phyloP scores from a whole-genome alignment of 1,139 yeast genomes.

The Debaryomyces coudertii region DNA sequence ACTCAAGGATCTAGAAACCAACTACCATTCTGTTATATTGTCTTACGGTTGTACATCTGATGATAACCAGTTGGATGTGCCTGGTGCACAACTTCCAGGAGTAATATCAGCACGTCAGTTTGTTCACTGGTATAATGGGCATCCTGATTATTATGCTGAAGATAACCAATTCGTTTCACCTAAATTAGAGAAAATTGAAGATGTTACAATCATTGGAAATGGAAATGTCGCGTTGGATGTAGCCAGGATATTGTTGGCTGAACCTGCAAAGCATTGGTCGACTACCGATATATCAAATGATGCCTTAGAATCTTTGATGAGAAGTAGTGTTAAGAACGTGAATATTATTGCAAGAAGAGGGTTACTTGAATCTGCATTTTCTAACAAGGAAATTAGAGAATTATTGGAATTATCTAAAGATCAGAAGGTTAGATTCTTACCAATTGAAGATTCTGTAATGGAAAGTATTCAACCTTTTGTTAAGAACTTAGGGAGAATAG shows the following conservation, averaged over 20 bases:
- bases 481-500: constrained; percentile 58
- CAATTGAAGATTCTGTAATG: constrained; percentile 51
- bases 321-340: constrained; percentile 61
- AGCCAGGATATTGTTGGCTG: constrained; percentile 73
- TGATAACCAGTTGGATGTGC: constrained; percentile 59
- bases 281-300: constrained; percentile 72
- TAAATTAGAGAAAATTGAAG: constrained; percentile 59
- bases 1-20: constrained; percentile 49
- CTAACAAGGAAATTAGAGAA: constrained; percentile 91
- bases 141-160: constrained; percentile 56
- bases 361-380: constrained; percentile 78
- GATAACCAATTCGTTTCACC: constrained; percentile 44
- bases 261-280: constrained; percentile 56
- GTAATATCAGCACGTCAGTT: constrained; percentile 85
- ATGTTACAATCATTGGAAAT: constrained; percentile 87
- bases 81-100: constrained; percentile 64
- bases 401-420: constrained; percentile 61
- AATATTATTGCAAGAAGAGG: constrained; percentile 87
- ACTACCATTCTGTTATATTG: constrained; percentile 73
- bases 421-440: constrained; percentile 56
- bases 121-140: constrained; percentile 97
- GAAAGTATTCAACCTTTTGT: constrained; percentile 40
- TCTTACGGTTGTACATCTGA: constrained; percentile 78
- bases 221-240: constrained; percentile 98
- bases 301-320: constrained; percentile 58